A percentile compares a stretch with the other conserved stretches of the same genome.
Conservation (phyloP, 2,329 filamentous ascomycete species). For the Elsinoe ampelina region DNA sequence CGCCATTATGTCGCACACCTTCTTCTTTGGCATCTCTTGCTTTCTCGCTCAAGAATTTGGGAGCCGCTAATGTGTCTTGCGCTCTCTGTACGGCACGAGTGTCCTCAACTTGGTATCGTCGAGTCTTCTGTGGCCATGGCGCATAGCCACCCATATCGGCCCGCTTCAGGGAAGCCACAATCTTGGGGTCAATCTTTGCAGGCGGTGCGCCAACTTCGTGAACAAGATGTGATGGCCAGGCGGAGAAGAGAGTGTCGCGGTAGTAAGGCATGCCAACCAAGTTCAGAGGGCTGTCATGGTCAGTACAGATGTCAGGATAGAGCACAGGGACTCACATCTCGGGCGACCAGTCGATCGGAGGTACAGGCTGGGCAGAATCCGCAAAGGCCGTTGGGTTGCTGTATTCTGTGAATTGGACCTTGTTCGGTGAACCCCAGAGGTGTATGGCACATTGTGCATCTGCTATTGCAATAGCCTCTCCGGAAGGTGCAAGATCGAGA, state of each 20-base stretch:
- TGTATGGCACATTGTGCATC: conserved; percentile 72
- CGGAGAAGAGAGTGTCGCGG: conserved; percentile 74
- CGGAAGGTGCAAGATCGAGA: conserved; percentile 79
- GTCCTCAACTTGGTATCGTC: conserved; percentile 65
- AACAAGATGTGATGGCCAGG: conserved; percentile 76
- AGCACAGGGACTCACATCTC: conserved; percentile 51
- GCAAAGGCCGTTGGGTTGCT: conserved; percentile 69
- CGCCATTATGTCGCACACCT: conserved; percentile 34
- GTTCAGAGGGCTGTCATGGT: conserved; percentile 57
- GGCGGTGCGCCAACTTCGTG: conserved; percentile 82
- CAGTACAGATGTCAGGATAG: background rate
- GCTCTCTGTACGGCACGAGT: conserved; percentile 44
- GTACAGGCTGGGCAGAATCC: conserved; percentile 50
- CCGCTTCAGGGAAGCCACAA: conserved; percentile 51
- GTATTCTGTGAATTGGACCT: conserved; percentile 79
- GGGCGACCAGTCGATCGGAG: conserved; percentile 33
- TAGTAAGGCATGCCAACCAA: conserved; percentile 89
- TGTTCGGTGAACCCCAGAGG: conserved; percentile 78
- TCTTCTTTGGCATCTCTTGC: conserved; percentile 55
- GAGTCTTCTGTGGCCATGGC: conserved; percentile 61
- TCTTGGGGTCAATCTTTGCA: conserved; percentile 59
- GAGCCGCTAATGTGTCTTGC: conserved; percentile 58
- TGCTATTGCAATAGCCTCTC: conserved; percentile 72
- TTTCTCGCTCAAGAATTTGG: conserved; percentile 93
- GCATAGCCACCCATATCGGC: conserved; percentile 49